Base-by-base conservation (phyloP, 1,284 basidiomycete genomes). In the Rhodotorula mucilaginosa region DNA sequence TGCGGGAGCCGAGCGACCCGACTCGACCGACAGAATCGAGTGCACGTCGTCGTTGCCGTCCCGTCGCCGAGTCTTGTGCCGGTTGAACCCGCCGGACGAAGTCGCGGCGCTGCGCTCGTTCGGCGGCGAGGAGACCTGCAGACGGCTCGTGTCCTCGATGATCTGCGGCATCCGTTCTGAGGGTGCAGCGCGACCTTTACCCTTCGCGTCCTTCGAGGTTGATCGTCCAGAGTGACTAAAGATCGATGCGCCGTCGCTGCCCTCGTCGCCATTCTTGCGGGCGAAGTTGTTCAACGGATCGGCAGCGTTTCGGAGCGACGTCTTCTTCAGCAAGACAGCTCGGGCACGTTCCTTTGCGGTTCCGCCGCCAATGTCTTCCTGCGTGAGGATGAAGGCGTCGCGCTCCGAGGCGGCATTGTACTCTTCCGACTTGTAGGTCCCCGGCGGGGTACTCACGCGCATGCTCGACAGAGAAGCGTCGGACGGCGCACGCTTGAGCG, bases 261-360 rank as follows among this genome's bases (percentile, higher is more conserved):
- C 49, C 10, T 29, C 48, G 48, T 34, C 21, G 5, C 31, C 34
- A 23, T 39, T 44, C 54, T 64, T 57, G 5, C 44, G 54, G 21
- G 21, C 54, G 47, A 74, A 74, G 67, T 70, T 77, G 74, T 78
- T 72, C 51, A 77, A 60, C 59, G 78, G 76, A 59, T 84, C 83
- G 46, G 84, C 84, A 75, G 88, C 86, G 77, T 87, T 87, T 77
- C 88, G 83, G 79, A 92, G 84, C 76, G 88, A 87, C 70, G 87
- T 88, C 79, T 93, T 90, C 84, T 97, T 97, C 80, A 90, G 88
- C 88, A 98, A 90, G 81, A 98, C 96, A 52, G 93, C 94, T 64
- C 96, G 87, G 10, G 96, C 93, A 78, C 96, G 90, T 78, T 90
- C 87, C 46, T 87, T 88, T 60, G 91, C 83, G 64, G 88, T 87